Evolutionary conservation across 768 basidiomycete genomes (phyloP).

Genomic region (Punctularia strigosozonata): DNA sequence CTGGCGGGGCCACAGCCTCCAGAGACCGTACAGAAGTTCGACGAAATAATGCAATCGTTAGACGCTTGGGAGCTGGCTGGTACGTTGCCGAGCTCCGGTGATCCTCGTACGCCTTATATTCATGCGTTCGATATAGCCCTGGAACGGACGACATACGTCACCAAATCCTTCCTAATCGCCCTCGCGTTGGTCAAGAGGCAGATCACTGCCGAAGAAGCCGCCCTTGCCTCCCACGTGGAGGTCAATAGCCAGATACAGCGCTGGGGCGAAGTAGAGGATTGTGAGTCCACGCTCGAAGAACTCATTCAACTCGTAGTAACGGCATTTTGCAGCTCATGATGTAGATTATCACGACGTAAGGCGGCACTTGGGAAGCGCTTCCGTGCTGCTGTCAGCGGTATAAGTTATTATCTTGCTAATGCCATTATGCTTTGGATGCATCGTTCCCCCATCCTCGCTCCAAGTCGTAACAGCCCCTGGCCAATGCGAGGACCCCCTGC

Average conservation of each 20-base stretch:
- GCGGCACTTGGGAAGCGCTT: constrained; percentile 72
- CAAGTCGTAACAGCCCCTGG: too few relatives aligned
- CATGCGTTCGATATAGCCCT: constrained; percentile 42
- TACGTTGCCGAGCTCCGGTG: constrained; percentile 24
- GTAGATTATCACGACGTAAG: constrained; percentile 94
- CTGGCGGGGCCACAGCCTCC: constrained; percentile 57
- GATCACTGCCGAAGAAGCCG: constrained; percentile 74
- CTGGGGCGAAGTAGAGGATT: constrained; percentile 99
- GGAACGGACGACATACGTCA: constrained; percentile 80
- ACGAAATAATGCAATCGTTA: constrained; percentile 43
- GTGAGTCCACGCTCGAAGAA: constrained; percentile 38
- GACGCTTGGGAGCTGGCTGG: constrained; percentile 87
- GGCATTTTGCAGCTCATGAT: constrained; percentile 66
- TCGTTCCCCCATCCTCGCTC: too few relatives aligned
- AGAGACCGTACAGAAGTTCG: constrained; percentile 53
- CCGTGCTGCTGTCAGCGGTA: constrained; percentile 29
- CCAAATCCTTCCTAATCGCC: constrained; percentile 85
- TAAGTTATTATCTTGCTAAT: too few relatives aligned
- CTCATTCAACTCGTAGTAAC: not conserved
- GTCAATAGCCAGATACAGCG: constrained; percentile 90
- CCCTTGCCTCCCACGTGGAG: constrained; percentile 80
- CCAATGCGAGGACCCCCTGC: too few relatives aligned
- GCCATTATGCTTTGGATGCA: too few relatives aligned
- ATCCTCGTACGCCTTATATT: not conserved
- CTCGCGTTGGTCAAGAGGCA: constrained; percentile 72